Evolutionary conservation across 768 basidiomycete species (phyloP).

Genomic region (Hemileccinum rubropunctum): DNA sequence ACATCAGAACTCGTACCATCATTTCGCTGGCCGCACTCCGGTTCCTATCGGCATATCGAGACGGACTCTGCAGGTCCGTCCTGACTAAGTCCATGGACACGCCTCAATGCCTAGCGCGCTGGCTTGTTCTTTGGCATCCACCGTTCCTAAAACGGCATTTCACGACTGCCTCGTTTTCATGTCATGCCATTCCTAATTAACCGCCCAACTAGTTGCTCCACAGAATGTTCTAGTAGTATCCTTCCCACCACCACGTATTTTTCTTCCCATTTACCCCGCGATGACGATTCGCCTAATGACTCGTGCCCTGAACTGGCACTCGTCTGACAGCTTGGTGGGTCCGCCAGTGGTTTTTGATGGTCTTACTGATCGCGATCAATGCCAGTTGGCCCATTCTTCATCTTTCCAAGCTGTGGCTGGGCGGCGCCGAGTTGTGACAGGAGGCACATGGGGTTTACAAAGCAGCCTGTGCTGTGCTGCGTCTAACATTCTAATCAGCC

Average conservation of each 20-base stretch:
- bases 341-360: constrained; percentile 7
- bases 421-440: constrained; percentile 3
- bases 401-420: constrained; percentile 21
- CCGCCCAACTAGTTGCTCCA: constrained; percentile 16
- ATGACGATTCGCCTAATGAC: constrained; percentile 15
- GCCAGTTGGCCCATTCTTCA: constrained; percentile 8
- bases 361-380: constrained; percentile 3
- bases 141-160: constrained; percentile 16
- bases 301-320: background rate
- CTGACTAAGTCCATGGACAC: constrained; percentile 22
- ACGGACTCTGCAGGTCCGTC: constrained; percentile 12
- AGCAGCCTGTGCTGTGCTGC: constrained; percentile 26
- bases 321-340: constrained; percentile 1
- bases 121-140: constrained; percentile 12
- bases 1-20: constrained; percentile 29
- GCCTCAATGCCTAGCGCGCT: constrained; percentile 2
- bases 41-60: constrained; percentile 1
- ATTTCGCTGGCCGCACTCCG: constrained; percentile 11
- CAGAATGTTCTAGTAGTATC: constrained; percentile 10
- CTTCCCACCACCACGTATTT: background rate
- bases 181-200: constrained; percentile 13
- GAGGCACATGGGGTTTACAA: constrained; percentile 13
- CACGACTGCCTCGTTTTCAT: constrained; percentile 23
- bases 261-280: constrained; percentile 19
- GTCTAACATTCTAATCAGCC: constrained; percentile 27